phyloP scores from a whole-genome alignment of 164 flowering plant species.

The Sextonia rubra region DNA sequence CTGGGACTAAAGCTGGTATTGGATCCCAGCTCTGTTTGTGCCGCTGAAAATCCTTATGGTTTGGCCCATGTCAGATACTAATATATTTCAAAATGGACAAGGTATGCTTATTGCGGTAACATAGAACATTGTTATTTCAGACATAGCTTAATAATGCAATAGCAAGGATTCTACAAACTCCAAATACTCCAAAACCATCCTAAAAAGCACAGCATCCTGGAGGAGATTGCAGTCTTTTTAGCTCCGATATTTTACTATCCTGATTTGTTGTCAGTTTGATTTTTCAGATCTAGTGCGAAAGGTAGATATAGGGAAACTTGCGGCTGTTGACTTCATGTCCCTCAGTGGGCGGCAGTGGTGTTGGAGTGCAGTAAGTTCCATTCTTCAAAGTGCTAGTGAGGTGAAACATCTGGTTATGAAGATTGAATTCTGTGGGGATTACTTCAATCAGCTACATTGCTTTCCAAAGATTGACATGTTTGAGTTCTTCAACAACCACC shows the following conservation, averaged over 20 bases:
- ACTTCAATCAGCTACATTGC: constrained; percentile 44
- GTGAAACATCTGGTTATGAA: constrained; percentile 84
- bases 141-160: not conserved
- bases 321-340: constrained; percentile 57
- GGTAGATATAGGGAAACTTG: constrained; percentile 73
- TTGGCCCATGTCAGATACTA: not conserved
- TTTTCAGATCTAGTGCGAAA: constrained; percentile 56
- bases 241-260: not conserved
- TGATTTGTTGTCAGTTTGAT: not conserved
- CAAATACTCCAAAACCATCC: not conserved
- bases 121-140: not conserved
- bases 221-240: not conserved
- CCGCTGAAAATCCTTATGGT: not conserved
- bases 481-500: constrained; percentile 75
- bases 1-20: too few relatives aligned
- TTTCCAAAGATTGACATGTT: constrained; percentile 85
- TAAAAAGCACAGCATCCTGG: not conserved
- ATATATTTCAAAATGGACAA: too few relatives aligned
- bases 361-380: constrained; percentile 74
- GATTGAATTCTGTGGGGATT: constrained; percentile 82
- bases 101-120: not conserved
- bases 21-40: not conserved
- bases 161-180: not conserved
- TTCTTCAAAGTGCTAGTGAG: constrained; percentile 63
- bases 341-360: constrained; percentile 83